Base-by-base conservation (phyloP, 2,329 filamentous ascomycete species). In the Xylaria sp. region DNA sequence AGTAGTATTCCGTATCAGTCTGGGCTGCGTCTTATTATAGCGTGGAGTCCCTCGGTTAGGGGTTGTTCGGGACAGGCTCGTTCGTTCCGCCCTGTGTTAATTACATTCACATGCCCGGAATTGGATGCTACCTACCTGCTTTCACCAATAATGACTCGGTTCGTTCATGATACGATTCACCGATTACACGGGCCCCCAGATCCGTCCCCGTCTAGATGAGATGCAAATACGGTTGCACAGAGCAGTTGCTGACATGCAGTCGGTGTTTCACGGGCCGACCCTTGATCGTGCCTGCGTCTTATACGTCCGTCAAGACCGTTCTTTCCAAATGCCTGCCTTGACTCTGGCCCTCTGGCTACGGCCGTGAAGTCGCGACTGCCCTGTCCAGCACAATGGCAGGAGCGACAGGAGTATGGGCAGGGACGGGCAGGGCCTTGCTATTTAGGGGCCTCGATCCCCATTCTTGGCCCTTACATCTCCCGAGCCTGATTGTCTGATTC, bases 221-320 rank as follows among this genome's bases (percentile, higher is more conserved):
- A 59, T 53, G 48, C 54, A 54, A 58, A 54, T 46, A 53, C 39
- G 48, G 63, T 65, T 54, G 53, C 61, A 65, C 65, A 19, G 19
- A 57, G 48, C 53, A 59, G 50, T 61, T 55, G 46, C 52, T 46
- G 48, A 54, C 58, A 47, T 64, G 59, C 60, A 61, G 58, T 52
- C 59, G 58, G 42, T 23, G 63, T 66, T 58, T 37, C 60, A 65
- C 63, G 46, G 44, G 8, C 23, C 57, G 44, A 47, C 11, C 58
- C 60, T 60, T 46, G 54, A 57, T 23, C 6, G 49, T 54, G 44
- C 51, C 42, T 52, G 54, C 57, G 23, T 30, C 23, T 30, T 30
- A 30, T 30, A 30, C 5, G 37, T 47, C 51, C 54, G 53, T 62
- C 55, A 49, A 61, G 16, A 35, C 54, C 61, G 48, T 23, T 59